These are phyloP conservation scores for Penicillium sp. DNA, from an alignment of 2,329 filamentous ascomycete species.

Conservation along the genomic window DNA sequence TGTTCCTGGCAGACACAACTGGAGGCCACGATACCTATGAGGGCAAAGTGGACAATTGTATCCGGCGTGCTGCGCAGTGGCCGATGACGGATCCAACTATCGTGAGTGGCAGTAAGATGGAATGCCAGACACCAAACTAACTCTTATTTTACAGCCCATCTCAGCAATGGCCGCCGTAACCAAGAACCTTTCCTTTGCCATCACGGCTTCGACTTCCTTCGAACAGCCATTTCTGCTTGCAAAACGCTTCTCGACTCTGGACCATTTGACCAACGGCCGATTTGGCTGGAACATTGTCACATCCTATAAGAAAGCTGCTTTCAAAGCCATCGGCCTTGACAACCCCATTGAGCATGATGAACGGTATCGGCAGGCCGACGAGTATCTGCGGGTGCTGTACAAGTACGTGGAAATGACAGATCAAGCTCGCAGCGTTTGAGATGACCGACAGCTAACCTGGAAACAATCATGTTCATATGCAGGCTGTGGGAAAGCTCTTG, in stretches of 20 bases:
- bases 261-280: slow-evolving; percentile 60
- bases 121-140: slow-evolving; percentile 53
- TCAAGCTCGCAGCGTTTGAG: not conserved
- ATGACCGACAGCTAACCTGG: too few species aligned
- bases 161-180: slow-evolving; percentile 66
- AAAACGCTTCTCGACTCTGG: slow-evolving; percentile 60
- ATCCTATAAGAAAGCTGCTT: slow-evolving; percentile 60
- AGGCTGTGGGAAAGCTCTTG: slow-evolving; percentile 57
- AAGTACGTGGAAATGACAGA: slow-evolving; percentile 45
- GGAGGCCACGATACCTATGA: slow-evolving; percentile 64
- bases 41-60: slow-evolving; percentile 58
- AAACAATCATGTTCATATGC: too few species aligned
- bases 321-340: slow-evolving; percentile 61
- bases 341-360: slow-evolving; percentile 60
- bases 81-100: slow-evolving; percentile 64
- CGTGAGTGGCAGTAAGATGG: slow-evolving; percentile 51
- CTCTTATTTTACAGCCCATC: slow-evolving; percentile 52
- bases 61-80: slow-evolving; percentile 62
- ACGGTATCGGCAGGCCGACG: slow-evolving; percentile 60
- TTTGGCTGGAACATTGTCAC: slow-evolving; percentile 68
- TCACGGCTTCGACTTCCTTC: slow-evolving; percentile 62
- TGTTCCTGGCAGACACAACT: slow-evolving; percentile 66
- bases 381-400: slow-evolving; percentile 61
- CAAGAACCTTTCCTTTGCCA: slow-evolving; percentile 61
- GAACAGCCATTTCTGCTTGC: slow-evolving; percentile 62